Conservation (phyloP, 2,329 filamentous ascomycete genomes). For the Fusarium nygamai region DNA sequence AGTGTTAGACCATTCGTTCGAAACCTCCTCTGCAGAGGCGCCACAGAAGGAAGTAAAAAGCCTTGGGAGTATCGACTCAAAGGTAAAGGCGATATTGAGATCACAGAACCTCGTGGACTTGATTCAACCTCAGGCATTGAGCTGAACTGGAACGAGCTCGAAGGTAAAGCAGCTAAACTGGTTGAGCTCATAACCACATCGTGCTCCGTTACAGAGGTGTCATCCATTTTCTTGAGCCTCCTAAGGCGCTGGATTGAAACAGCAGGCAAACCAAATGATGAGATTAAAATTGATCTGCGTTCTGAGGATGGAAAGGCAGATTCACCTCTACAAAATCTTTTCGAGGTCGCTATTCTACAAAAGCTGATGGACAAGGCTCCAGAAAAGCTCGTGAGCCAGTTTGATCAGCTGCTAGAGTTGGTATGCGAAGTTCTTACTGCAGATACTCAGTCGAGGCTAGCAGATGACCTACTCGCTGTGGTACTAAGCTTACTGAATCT, state of each 20-base stretch:
- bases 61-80: constrained; percentile 64
- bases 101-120: constrained; percentile 50
- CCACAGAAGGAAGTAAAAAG: constrained; percentile 41
- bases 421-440: constrained; percentile 67
- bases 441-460: constrained; percentile 53
- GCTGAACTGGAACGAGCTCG: constrained; percentile 56
- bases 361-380: constrained; percentile 71
- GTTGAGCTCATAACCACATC: constrained; percentile 60
- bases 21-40: constrained; percentile 67
- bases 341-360: constrained; percentile 71
- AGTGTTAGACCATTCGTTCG: constrained; percentile 60
- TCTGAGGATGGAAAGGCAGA: constrained; percentile 43
- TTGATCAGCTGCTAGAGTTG: constrained; percentile 72
- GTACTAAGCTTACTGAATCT: constrained; percentile 70
- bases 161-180: constrained; percentile 59
- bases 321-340: constrained; percentile 60
- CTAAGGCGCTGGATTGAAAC: constrained; percentile 66
- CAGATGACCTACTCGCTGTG: constrained; percentile 61
- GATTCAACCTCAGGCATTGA: constrained; percentile 33
- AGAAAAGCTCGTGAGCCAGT: constrained; percentile 70
- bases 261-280: constrained; percentile 40
- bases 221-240: constrained; percentile 68
- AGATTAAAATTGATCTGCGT: constrained; percentile 43
- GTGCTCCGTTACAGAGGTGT: constrained; percentile 65
- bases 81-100: constrained; percentile 61